phyloP scores from a whole-genome alignment of 345 rosid species.

The Citrus inodora region DNA sequence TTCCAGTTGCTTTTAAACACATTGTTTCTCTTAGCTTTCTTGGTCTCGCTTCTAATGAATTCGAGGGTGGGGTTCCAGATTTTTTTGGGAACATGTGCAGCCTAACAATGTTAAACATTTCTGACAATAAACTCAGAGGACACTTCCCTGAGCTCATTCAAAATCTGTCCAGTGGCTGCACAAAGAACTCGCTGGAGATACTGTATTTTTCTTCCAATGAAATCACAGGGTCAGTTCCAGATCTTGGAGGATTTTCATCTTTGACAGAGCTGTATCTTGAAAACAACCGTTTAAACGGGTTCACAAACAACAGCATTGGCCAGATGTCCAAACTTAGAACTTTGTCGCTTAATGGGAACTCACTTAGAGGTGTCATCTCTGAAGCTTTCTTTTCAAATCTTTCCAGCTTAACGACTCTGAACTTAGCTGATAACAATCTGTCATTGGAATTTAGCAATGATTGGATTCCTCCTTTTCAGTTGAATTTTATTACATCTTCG shows the following conservation, averaged over 20 bases:
- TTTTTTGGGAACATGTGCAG: neutral
- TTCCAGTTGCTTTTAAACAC: neutral
- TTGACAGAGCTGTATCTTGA: neutral
- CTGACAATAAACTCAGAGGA: neutral
- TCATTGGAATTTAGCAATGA: neutral
- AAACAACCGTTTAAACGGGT: neutral
- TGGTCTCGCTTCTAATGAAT: neutral
- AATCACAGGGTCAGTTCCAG: conserved; percentile 17
- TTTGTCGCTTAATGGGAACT: neutral
- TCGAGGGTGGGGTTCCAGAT: neutral
- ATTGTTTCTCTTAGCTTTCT: neutral
- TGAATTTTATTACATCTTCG: neutral
- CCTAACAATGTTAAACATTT: neutral
- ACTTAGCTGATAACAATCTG: neutral
- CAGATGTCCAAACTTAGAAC: neutral
- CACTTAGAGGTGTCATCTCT: neutral
- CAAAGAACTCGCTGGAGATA: conserved; percentile 5
- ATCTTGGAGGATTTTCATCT: neutral
- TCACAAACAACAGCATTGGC: neutral
- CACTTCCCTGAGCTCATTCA: neutral
- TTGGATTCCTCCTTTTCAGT: neutral
- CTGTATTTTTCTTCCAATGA: neutral
- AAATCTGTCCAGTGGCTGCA: conserved; percentile 4
- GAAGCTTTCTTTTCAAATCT: neutral
- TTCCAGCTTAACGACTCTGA: neutral